phyloP scores from a whole-genome alignment of 2,329 filamentous ascomycete genomes.

The Xylaria multiplex region DNA sequence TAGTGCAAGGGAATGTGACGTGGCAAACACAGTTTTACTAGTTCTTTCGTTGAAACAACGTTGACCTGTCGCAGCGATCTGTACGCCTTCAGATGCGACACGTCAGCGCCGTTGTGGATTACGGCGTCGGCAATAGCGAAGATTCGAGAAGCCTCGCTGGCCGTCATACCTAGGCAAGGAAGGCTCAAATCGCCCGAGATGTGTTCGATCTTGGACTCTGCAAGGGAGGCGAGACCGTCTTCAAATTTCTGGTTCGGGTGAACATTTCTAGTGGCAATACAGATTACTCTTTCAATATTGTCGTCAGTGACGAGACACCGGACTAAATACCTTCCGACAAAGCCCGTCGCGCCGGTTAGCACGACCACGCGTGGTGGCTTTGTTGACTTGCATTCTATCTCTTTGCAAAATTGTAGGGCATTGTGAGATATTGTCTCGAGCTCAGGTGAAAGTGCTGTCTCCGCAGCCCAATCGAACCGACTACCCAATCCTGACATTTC shows the following conservation, averaged over 20 bases:
- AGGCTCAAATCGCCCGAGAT: not conserved
- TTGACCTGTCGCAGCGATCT: constrained; percentile 40
- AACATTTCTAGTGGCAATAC: too few relatives aligned
- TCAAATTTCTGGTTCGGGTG: too few relatives aligned
- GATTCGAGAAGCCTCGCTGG: constrained; percentile 38
- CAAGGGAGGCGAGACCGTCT: constrained; percentile 29
- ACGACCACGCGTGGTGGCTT: constrained; percentile 25
- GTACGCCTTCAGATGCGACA: constrained; percentile 45
- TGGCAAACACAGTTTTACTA: constrained; percentile 38
- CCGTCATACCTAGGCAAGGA: constrained; percentile 37
- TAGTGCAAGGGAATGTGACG: constrained; percentile 25
- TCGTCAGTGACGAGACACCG: not conserved
- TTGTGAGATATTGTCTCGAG: too few relatives aligned
- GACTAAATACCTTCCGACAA: constrained; percentile 29
- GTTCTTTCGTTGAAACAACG: constrained; percentile 42
- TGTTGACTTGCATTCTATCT: too few relatives aligned
- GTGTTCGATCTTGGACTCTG: too few relatives aligned
- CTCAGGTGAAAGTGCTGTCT: constrained; percentile 29
- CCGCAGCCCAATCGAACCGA: constrained; percentile 35
- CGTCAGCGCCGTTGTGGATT: constrained; percentile 57
- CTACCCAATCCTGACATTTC: not conserved
- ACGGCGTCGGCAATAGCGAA: constrained; percentile 53
- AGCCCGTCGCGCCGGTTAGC: constrained; percentile 37
- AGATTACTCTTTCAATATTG: too few relatives aligned
- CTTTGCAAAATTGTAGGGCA: too few relatives aligned